A percentile compares a stretch with the other conserved stretches of the same genome.
phyloP scores from a whole-genome alignment of 495 filamentous ascomycete species.

The Podospora sp. region DNA sequence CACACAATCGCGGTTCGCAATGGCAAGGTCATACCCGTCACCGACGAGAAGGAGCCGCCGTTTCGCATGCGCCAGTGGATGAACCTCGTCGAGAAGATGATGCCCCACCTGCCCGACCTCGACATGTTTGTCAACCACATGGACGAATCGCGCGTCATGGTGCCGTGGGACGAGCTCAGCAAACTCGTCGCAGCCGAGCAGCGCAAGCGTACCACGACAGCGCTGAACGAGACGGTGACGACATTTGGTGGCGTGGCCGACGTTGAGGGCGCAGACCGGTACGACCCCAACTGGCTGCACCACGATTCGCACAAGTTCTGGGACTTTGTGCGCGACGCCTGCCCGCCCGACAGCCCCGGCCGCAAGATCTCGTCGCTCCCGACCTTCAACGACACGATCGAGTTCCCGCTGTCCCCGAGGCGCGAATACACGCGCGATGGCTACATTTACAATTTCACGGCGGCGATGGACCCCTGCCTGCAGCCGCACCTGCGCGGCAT shows the following conservation, averaged over 20 bases:
- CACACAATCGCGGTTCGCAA: constrained; percentile 55
- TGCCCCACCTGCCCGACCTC: constrained; percentile 62
- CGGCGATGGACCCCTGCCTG: constrained; percentile 61
- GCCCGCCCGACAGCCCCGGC: constrained; percentile 58
- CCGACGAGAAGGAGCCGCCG: constrained; percentile 35
- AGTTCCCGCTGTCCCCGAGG: constrained; percentile 34
- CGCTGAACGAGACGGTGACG: constrained; percentile 31
- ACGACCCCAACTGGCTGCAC: constrained; percentile 33
- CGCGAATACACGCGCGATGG: constrained; percentile 49
- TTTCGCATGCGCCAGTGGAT: constrained; percentile 59
- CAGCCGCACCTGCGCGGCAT: constrained; percentile 57
- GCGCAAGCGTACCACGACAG: constrained; percentile 41
- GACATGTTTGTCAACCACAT: constrained; percentile 66
- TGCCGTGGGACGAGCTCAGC: constrained; percentile 62
- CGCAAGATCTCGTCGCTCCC: constrained; percentile 48
- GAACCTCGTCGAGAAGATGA: constrained; percentile 53
- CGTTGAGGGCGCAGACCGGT: constrained; percentile 31
- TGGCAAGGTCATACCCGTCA: constrained; percentile 51
- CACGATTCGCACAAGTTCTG: constrained; percentile 33
- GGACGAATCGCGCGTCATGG: constrained; percentile 65
- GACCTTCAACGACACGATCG: constrained; percentile 35
- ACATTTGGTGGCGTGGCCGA: constrained; percentile 34
- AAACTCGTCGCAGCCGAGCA: constrained; percentile 52
- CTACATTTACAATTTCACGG: constrained; percentile 65
- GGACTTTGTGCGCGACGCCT: constrained; percentile 49